A percentile compares a stretch with the other conserved stretches of the same genome.
Evolutionary conservation across 176 grass and related monocot species (phyloP).

Genomic region (Juncus effusus): DNA sequence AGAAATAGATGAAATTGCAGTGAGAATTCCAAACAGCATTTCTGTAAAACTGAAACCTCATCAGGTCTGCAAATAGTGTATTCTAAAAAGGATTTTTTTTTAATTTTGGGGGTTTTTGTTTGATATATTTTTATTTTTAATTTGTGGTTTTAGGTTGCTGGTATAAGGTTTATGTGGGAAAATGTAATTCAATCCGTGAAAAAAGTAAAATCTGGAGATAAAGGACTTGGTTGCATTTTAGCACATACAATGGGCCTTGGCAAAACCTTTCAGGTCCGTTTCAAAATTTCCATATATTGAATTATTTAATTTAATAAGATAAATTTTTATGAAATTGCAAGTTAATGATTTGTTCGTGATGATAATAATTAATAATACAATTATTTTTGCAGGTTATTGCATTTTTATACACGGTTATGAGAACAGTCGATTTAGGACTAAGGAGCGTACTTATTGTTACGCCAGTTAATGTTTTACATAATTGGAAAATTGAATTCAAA

Average conservation of each 20-base stretch:
- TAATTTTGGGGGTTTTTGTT: conserved; percentile 7
- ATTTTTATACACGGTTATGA: conserved; percentile 84
- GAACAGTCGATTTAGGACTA: conserved; percentile 58
- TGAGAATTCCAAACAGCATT: conserved; percentile 85
- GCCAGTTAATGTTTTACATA: conserved; percentile 97
- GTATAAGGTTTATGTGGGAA: conserved; percentile 99
- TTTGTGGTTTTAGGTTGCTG: conserved; percentile 50
- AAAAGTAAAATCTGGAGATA: conserved; percentile 85
- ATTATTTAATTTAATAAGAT: conserved; percentile 8
- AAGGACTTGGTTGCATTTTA: conserved; percentile 98
- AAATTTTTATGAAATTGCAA: conserved; percentile 14
- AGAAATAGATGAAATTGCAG: conserved; percentile 75
- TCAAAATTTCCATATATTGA: conserved; percentile 7
- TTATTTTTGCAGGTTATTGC: conserved; percentile 79
- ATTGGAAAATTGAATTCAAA: conserved; percentile 86
- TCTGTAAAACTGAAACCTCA: conserved; percentile 89
- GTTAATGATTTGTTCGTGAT: conserved; percentile 11
- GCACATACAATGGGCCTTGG: conserved; percentile 98
- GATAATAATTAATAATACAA: conserved; percentile 1
- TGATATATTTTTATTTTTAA: conserved; percentile 11
- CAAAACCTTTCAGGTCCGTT: conserved; percentile 92
- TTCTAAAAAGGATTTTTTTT: neutral
- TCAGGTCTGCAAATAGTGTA: conserved; percentile 46
- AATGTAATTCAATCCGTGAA: conserved; percentile 91
- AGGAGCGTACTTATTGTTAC: conserved; percentile 82